Evolutionary conservation across 1,284 basidiomycete genomes (phyloP).

Genomic region (Papiliotrema flavescens): DNA sequence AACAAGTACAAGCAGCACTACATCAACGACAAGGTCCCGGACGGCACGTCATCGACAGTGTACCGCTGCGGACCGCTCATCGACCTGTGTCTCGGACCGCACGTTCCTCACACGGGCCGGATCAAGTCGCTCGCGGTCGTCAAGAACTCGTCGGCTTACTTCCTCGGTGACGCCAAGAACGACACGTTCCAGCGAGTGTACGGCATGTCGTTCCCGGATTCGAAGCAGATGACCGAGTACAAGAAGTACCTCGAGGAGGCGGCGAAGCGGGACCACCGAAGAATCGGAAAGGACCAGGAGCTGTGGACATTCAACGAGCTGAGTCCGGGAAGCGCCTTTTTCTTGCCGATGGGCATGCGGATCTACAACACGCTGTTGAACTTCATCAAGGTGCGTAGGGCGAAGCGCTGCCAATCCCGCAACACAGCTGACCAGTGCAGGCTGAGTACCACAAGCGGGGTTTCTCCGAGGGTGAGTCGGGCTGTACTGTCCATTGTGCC

Average conservation of each 20-base stretch:
- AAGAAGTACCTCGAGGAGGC: constrained; percentile 95
- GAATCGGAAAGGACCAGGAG: constrained; percentile 95
- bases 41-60: constrained; percentile 94
- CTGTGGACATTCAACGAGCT: constrained; percentile 98
- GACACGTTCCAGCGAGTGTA: constrained; percentile 96
- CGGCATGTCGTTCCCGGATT: constrained; percentile 98
- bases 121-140: constrained; percentile 96
- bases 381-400: constrained; percentile 73
- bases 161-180: constrained; percentile 90
- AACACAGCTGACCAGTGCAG: constrained; percentile 11
- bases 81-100: constrained; percentile 94
- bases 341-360: constrained; percentile 92
- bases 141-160: constrained; percentile 98
- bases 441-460: constrained; percentile 53
- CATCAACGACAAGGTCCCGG: constrained; percentile 92
- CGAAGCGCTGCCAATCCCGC: background rate
- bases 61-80: constrained; percentile 99
- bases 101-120: constrained; percentile 94
- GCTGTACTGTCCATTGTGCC: constrained; percentile 18
- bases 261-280: constrained; percentile 93
- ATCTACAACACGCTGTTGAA: constrained; percentile 95
- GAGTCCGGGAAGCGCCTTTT: constrained; percentile 93
- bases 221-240: constrained; percentile 92
- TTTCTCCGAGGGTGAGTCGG: constrained; percentile 48
- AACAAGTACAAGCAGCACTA: constrained; percentile 99